phyloP scores from a whole-genome alignment of 169 alveolate genomes.

The Plasmodium yoelii region DNA sequence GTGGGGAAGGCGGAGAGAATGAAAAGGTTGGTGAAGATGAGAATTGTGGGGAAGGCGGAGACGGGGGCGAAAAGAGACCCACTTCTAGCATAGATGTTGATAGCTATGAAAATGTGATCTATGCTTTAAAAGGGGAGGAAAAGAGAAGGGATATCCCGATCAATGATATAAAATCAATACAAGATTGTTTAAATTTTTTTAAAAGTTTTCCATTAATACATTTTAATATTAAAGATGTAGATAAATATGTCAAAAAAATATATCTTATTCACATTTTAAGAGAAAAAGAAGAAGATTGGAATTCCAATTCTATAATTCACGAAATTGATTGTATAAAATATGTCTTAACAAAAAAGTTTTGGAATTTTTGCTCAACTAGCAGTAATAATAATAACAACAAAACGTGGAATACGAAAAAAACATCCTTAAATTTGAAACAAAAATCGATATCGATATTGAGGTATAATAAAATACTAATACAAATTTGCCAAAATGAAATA shows the following conservation, averaged over 20 bases:
- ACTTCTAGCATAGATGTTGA: background rate
- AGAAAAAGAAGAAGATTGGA: background rate
- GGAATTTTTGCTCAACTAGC: conserved; percentile 4
- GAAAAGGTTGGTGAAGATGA: no score
- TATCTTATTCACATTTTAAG: conserved; percentile 5
- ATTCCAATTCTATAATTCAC: background rate
- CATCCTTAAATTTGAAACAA: conserved; percentile 19
- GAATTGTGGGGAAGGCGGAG: no score
- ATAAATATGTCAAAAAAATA: conserved; percentile 1
- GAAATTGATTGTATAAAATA: background rate
- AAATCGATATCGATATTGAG: conserved; percentile 2
- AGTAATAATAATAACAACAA: background rate
- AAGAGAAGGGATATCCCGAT: background rate
- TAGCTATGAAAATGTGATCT: background rate
- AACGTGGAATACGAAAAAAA: background rate
- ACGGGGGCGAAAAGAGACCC: no score
- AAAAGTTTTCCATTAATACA: conserved; percentile 11
- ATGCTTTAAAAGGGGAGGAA: background rate
- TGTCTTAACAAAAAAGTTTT: background rate
- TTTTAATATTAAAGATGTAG: conserved; percentile 25
- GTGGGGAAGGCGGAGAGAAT: no score
- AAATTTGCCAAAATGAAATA: conserved; percentile 36
- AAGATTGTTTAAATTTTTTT: conserved; percentile 3
- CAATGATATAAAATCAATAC: background rate
- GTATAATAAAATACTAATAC: conserved; percentile 17